Conservation (phyloP, 2,329 filamentous ascomycete species). For the Colletotrichum theobromicola region DNA sequence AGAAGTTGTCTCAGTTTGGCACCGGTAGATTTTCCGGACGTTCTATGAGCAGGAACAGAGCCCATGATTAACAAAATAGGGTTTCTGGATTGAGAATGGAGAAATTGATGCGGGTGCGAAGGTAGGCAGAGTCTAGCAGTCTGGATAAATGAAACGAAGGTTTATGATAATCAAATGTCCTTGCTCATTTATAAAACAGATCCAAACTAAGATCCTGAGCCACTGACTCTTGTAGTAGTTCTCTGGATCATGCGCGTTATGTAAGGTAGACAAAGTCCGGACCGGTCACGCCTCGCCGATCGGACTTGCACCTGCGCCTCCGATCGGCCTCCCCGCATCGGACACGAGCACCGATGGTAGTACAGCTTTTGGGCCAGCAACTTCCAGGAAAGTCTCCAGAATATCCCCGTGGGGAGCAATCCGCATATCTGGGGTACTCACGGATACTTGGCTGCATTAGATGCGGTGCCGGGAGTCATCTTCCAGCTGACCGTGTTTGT, state of each 20-base stretch:
- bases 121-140: background rate
- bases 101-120: fast-evolving
- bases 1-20: background rate
- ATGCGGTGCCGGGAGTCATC: background rate
- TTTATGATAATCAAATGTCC: background rate
- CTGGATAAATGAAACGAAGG: background rate
- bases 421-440: background rate
- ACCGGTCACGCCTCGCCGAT: background rate
- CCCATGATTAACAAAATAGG: background rate
- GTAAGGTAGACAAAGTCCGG: background rate
- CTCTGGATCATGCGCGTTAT: background rate
- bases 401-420: background rate
- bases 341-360: background rate
- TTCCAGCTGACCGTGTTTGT: background rate
- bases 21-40: background rate
- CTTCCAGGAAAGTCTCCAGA: background rate
- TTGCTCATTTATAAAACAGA: background rate
- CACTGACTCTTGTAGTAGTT: fast-evolving
- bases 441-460: background rate
- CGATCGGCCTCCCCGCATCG: background rate
- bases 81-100: fast-evolving
- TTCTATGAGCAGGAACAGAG: background rate
- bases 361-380: background rate
- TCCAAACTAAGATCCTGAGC: background rate
- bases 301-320: background rate